These are phyloP conservation scores for Colletotrichum camelliae DNA, from an alignment of 2,329 filamentous ascomycete species.

Conservation along the genomic window DNA sequence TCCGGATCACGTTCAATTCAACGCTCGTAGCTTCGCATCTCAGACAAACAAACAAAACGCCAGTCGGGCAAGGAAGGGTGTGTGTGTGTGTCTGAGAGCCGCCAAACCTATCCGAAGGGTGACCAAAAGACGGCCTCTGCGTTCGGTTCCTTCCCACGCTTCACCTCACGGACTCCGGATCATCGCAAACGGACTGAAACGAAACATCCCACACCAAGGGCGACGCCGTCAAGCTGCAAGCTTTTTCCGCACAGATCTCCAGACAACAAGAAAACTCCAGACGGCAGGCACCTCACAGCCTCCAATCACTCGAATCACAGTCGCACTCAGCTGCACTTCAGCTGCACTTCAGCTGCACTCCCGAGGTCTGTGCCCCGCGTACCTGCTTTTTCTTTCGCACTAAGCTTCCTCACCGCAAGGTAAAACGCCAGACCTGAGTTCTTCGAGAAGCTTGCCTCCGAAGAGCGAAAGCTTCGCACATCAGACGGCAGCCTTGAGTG, in stretches of 20 bases:
- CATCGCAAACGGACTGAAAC: constrained; percentile 7
- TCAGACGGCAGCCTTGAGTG: not conserved
- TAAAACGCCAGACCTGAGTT: not conserved
- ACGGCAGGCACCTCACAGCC: constrained; percentile 10
- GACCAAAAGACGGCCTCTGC: not conserved
- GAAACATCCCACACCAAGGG: constrained; percentile 1
- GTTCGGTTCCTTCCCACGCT: not conserved
- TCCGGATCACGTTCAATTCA: not conserved
- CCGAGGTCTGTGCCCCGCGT: not conserved
- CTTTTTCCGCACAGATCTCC: constrained; percentile 10
- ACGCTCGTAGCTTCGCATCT: not conserved
- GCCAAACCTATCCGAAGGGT: not conserved
- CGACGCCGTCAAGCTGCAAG: not conserved
- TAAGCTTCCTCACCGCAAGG: not conserved
- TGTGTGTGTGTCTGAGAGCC: not conserved
- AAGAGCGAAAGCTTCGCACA: not conserved
- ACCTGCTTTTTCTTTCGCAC: not conserved
- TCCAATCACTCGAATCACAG: constrained; percentile 4
- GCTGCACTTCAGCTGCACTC: not conserved
- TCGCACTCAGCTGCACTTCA: constrained; percentile 6
- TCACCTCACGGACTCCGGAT: constrained; percentile 1
- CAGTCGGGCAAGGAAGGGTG: not conserved
- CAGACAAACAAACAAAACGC: not conserved
- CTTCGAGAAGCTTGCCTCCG: not conserved
- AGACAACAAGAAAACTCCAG: not conserved